Evolutionary conservation across 2,329 filamentous ascomycete genomes (phyloP), one percentile per base, ranked within the genome.

Genomic region (Aspergillus ustus): DNA sequence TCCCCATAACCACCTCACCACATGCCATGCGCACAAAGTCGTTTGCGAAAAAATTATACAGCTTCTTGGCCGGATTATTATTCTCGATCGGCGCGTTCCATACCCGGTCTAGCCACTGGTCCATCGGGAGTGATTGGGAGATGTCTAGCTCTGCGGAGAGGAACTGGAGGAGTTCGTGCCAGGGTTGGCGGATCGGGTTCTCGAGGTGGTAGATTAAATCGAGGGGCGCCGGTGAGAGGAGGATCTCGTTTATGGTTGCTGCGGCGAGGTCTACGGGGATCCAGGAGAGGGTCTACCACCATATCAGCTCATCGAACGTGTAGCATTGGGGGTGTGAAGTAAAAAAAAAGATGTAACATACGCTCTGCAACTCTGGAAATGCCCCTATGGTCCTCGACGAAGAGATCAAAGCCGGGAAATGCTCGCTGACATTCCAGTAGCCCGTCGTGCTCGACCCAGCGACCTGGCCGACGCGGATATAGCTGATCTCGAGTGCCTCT

Each of bases 181-280:
- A 59, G 4, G 55, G 34, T 28, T 62, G 60, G 2, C 60, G 60
- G 29, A 59, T 34, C 1, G 59, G 51, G 22, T 62, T 62, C 28
- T 62, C 60, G 15, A 62, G 13, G 29, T 59, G 60, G 28, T 56
- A 55, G n/a, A 55, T n/a, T 6, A 50, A 34, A 1, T 20, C 17
- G 22, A n/a, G 31, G n/a, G 48, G 34, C 4, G 11, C n/a, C 8
- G 6, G 40, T 2, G 50, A 20, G 9, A 62, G 37, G 1, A 46
- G 25, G 7, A 62, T 43, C 7, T 62, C 55, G 22, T 9, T 9
- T 5, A 59, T 7, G 19, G 37, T 22, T 1, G 29, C 25, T 2
- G 52, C 56, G 8, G 55, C 61, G 4, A 13, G 9, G 37, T 63
- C 34, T 19, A 63, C 57, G 4, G 61, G 61, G 37, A 59, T 29